These are phyloP conservation scores for Auricularia cornea DNA, from an alignment of 768 basidiomycete genomes.

Conservation along the genomic window DNA sequence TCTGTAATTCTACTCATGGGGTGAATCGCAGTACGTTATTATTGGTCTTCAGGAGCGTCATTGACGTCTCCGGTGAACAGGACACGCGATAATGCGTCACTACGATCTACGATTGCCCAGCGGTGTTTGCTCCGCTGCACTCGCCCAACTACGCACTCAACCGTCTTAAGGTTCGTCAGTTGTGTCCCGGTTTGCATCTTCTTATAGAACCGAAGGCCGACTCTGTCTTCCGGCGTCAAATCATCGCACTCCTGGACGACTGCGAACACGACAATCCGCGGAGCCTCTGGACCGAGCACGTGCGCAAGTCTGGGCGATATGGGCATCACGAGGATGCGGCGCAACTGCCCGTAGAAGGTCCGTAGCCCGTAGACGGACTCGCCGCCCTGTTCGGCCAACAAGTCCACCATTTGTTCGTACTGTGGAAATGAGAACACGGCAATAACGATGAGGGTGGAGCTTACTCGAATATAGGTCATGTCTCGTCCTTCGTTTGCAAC, in stretches of 20 bases:
- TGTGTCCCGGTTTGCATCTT: not conserved
- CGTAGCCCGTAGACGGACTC: too few species aligned
- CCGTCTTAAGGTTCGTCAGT: not conserved
- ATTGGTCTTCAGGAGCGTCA: not conserved
- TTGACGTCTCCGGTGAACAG: not conserved
- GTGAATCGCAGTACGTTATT: too few species aligned
- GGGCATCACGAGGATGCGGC: not conserved
- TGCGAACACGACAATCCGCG: not conserved
- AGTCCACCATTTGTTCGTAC: conserved; percentile 9
- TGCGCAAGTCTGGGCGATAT: too few species aligned
- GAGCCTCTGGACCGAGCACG: not conserved
- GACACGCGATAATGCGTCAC: not conserved
- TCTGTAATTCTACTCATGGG: too few species aligned
- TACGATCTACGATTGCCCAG: not conserved
- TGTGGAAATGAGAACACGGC: not conserved
- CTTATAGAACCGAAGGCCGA: not conserved
- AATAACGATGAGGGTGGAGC: not conserved
- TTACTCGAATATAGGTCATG: conserved; percentile 14
- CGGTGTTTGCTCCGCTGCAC: not conserved
- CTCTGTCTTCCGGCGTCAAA: not conserved
- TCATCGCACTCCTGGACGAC: not conserved
- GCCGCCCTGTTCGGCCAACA: too few species aligned
- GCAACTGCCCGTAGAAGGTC: too few species aligned
- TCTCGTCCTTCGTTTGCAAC: conserved; percentile 8
- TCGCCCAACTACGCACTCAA: not conserved